Percentiles rank a stretch among this genome's conserved stretches.
These are phyloP conservation scores for Serendipita sp. DNA, from an alignment of 768 basidiomycete genomes.

Conservation along the genomic window DNA sequence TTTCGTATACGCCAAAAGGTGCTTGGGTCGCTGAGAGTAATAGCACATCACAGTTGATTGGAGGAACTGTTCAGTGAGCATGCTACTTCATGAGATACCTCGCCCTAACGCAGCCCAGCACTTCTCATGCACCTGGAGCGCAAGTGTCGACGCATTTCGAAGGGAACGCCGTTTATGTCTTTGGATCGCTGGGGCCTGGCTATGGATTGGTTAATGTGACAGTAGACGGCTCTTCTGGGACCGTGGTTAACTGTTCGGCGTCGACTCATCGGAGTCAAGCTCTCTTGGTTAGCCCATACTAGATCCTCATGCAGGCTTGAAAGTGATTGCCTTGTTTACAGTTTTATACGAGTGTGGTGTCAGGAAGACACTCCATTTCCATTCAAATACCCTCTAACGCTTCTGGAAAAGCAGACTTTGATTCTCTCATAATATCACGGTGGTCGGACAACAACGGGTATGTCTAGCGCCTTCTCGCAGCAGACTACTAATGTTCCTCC, in stretches of 20 bases:
- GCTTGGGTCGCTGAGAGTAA: not conserved
- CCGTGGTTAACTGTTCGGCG: not conserved
- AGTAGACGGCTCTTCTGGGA: not conserved
- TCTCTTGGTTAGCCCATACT: not conserved
- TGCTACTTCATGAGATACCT: not conserved
- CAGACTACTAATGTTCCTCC: not conserved
- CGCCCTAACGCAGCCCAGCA: not conserved
- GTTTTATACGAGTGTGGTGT: not conserved
- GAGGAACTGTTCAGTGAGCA: not conserved
- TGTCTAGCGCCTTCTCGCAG: not conserved
- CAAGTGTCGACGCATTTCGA: not conserved
- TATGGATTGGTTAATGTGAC: not conserved
- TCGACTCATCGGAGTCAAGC: not conserved
- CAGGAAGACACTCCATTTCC: not conserved
- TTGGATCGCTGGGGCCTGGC: not conserved
- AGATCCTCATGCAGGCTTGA: not conserved
- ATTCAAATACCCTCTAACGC: not conserved
- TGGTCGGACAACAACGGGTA: constrained; percentile 6
- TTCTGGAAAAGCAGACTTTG: not conserved
- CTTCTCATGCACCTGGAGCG: not conserved
- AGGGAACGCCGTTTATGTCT: not conserved
- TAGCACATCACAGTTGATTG: not conserved
- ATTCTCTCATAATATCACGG: not conserved
- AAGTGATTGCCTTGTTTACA: not conserved
- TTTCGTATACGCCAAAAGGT: not conserved